Conservation (phyloP, 2,329 filamentous ascomycete genomes). For the Geosmithia morbida region DNA sequence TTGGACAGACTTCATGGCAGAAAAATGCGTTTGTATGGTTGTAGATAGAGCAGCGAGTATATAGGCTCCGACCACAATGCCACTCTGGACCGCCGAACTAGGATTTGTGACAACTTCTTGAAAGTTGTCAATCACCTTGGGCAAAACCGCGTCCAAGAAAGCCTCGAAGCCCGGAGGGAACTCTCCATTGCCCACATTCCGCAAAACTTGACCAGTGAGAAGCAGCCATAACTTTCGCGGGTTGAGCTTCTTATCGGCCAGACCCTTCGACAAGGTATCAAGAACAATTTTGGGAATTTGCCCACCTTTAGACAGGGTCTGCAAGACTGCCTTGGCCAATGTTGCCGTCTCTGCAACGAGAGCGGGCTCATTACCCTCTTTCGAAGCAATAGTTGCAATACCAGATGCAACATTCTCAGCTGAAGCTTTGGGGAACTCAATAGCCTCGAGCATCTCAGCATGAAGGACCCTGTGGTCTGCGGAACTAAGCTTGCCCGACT, state of each 20-base stretch:
- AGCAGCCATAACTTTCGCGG: constrained; percentile 72
- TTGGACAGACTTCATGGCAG: constrained; percentile 30
- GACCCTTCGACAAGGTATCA: constrained; percentile 66
- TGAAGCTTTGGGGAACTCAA: constrained; percentile 45
- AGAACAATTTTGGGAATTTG: constrained; percentile 51
- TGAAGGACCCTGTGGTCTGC: constrained; percentile 76
- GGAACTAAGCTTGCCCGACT: constrained; percentile 67
- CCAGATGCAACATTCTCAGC: constrained; percentile 52
- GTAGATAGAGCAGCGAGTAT: constrained; percentile 54
- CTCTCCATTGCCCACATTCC: constrained; percentile 29
- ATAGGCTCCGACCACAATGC: constrained; percentile 67
- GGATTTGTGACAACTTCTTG: constrained; percentile 69
- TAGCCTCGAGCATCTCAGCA: constrained; percentile 60
- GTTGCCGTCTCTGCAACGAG: constrained; percentile 61
- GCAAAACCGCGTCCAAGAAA: constrained; percentile 37
- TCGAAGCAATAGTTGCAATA: constrained; percentile 54
- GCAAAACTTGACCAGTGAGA: constrained; percentile 56
- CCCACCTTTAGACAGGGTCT: constrained; percentile 44
- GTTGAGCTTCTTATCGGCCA: constrained; percentile 69
- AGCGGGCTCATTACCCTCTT: constrained; percentile 82
- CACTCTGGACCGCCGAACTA: constrained; percentile 63
- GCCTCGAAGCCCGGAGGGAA: constrained; percentile 30
- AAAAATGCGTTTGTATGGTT: constrained; percentile 35
- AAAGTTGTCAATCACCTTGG: constrained; percentile 53
- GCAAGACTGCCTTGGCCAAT: constrained; percentile 49